phyloP scores from a whole-genome alignment of 2,329 filamentous ascomycete genomes.

The Arthrobotrys sinensis region DNA sequence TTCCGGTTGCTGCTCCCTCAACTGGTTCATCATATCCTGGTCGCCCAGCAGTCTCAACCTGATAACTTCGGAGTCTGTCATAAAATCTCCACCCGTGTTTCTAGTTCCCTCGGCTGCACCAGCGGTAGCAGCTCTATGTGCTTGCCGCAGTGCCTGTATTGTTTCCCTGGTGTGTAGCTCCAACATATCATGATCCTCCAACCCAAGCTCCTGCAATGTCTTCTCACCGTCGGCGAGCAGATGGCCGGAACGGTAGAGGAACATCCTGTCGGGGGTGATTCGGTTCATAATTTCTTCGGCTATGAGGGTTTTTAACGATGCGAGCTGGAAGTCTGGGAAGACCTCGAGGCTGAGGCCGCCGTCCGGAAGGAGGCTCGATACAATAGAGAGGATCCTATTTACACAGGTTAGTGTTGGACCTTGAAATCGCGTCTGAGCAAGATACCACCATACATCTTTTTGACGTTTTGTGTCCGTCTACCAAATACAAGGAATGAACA shows the following conservation, averaged over 20 bases:
- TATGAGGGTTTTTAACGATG: slow-evolving; percentile 88
- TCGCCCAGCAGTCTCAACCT: slow-evolving; percentile 87
- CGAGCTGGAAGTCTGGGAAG: slow-evolving; percentile 84
- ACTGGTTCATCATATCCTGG: slow-evolving; percentile 78
- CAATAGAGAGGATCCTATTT: slow-evolving; percentile 42
- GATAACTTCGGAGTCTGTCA: slow-evolving; percentile 82
- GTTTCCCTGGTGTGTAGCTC: slow-evolving; percentile 81
- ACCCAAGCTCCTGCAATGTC: slow-evolving; percentile 84
- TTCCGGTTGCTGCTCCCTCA: slow-evolving; percentile 81
- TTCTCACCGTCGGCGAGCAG: slow-evolving; percentile 82
- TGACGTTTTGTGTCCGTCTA: not conserved
- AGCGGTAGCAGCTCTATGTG: slow-evolving; percentile 65
- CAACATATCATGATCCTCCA: slow-evolving; percentile 92
- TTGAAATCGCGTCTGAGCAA: slow-evolving; percentile 1
- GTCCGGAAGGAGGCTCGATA: slow-evolving; percentile 34
- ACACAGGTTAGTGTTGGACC: slow-evolving; percentile 3
- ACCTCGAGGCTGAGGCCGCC: slow-evolving; percentile 75
- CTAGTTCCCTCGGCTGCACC: slow-evolving; percentile 64
- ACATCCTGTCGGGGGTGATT: slow-evolving; percentile 79
- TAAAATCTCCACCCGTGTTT: slow-evolving; percentile 64
- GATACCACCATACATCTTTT: slow-evolving; percentile 30
- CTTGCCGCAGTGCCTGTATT: slow-evolving; percentile 66
- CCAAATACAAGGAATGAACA: not conserved
- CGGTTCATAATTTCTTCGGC: slow-evolving; percentile 82
- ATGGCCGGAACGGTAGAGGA: slow-evolving; percentile 88